These are phyloP conservation scores for Neurospora tetrasperma DNA, from an alignment of 495 filamentous ascomycete species.

Conservation along the genomic window DNA sequence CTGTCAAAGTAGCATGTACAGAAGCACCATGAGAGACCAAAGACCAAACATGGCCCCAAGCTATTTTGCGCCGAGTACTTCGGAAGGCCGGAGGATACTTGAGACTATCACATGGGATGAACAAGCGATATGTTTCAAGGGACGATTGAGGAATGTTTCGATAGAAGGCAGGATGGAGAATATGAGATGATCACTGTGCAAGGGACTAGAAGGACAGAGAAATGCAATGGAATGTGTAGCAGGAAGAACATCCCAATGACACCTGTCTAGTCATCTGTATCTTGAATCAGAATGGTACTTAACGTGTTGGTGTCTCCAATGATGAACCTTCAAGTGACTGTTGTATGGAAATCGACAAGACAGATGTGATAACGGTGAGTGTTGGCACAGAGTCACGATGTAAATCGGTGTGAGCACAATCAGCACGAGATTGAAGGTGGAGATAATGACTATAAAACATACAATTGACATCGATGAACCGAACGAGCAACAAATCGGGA, in stretches of 20 bases:
- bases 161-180: background rate
- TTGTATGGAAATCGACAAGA: too few species aligned
- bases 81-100: background rate
- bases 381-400: too few species aligned
- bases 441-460: too few species aligned
- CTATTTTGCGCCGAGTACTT: background rate
- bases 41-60: background rate
- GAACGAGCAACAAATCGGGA: too few species aligned
- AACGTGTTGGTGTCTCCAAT: background rate
- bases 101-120: background rate
- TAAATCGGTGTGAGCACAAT: too few species aligned
- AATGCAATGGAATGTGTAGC: background rate
- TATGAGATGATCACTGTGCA: background rate
- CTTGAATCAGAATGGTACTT: background rate
- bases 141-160: background rate
- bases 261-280: background rate
- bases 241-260: background rate
- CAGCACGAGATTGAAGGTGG: too few species aligned
- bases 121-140: background rate
- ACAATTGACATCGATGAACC: too few species aligned
- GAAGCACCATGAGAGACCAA: too few species aligned
- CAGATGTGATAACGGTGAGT: too few species aligned
- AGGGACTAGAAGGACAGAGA: background rate
- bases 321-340: background rate
- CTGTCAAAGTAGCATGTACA: too few species aligned